Evolutionary conservation across 257 asterid species (phyloP), one percentile per base, ranked within the genome.

Genomic region (Phtheirospermum japonicum): DNA sequence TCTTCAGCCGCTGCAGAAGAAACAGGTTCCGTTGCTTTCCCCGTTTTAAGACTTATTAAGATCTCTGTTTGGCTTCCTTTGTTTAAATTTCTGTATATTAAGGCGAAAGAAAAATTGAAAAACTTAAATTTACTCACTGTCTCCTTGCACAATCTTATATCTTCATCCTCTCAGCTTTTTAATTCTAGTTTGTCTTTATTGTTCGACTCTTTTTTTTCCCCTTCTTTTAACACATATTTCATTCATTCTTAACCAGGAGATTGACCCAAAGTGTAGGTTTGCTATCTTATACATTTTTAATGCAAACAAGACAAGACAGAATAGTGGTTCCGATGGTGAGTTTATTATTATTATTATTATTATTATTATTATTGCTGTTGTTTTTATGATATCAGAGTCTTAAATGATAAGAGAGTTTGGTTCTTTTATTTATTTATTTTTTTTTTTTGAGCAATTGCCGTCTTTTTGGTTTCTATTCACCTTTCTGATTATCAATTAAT

Each of bases 321-420:
- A 91, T 91, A 55, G 88, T 91, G 74, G 93, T 91, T 67, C 98
- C 98, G 20, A 84, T 88, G 98, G 98, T 88, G 82, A 84, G 95
- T 53, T 72, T 36, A 6, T 70, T 65, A 13, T 19, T 32, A 60
- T 72, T 73, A 48, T 65, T 19, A 13, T 32, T 63, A 70, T 71
- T 10, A 3, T 42, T 42, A 4, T 42, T 42, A 3, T 42, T 42
- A 4, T 23, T 23, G 28, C 28, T 23, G 3, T 1, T 23, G 28
- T 23, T 23, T 3, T 23, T 23, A 1, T 23, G 28, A 23, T 1
- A 23, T 23, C 28, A 23, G n/a, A n/a, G 28, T 23, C 28, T 23
- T 59, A 16, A 60, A 52, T 57, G 46, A 7, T 32, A 23, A 0
- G 4, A n/a, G 20, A 6, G 6, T 13, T 32, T 55, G 42, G 42